Percentiles rank a stretch among this genome's conserved stretches.
Evolutionary conservation across 2,329 filamentous ascomycete genomes (phyloP).

Genomic region (Gnomoniopsis sp.): DNA sequence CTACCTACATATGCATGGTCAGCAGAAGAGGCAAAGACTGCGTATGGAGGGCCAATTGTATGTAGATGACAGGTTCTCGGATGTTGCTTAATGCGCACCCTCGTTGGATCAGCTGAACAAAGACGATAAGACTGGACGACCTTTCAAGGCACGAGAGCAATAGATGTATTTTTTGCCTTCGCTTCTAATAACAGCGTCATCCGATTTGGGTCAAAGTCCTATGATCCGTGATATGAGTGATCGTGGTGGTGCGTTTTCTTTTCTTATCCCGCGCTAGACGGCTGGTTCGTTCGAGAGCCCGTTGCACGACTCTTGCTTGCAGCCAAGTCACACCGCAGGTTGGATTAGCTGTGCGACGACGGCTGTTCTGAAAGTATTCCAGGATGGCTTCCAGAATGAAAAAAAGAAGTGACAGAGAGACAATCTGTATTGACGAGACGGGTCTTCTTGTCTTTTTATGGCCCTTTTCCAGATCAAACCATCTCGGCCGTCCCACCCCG

Average conservation of each 20-base stretch:
- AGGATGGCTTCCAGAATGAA: too few species aligned
- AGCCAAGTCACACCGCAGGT: not conserved
- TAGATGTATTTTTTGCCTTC: not conserved
- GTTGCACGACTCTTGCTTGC: not conserved
- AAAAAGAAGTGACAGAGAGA: too few species aligned
- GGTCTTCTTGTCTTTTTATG: too few species aligned
- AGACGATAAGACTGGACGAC: not conserved
- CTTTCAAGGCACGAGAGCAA: not conserved
- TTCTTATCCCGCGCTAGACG: not conserved
- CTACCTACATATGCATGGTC: conserved; percentile 2
- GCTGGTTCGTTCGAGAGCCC: not conserved
- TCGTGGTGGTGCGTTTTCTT: not conserved
- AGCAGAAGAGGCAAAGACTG: conserved; percentile 1
- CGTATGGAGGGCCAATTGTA: conserved; percentile 1
- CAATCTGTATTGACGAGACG: too few species aligned
- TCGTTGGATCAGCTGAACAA: conserved; percentile 2
- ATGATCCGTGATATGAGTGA: not conserved
- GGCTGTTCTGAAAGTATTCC: not conserved
- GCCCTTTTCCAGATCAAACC: too few species aligned
- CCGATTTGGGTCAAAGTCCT: not conserved
- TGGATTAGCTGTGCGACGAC: not conserved
- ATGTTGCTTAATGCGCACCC: not conserved
- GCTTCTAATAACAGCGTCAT: not conserved
- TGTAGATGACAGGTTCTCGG: not conserved
- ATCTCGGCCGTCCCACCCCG: too few species aligned